Evolutionary conservation across 148 eudicot genomes (phyloP), one percentile per base, ranked within the genome.

Genomic region (Camellia lanceoleosa): DNA sequence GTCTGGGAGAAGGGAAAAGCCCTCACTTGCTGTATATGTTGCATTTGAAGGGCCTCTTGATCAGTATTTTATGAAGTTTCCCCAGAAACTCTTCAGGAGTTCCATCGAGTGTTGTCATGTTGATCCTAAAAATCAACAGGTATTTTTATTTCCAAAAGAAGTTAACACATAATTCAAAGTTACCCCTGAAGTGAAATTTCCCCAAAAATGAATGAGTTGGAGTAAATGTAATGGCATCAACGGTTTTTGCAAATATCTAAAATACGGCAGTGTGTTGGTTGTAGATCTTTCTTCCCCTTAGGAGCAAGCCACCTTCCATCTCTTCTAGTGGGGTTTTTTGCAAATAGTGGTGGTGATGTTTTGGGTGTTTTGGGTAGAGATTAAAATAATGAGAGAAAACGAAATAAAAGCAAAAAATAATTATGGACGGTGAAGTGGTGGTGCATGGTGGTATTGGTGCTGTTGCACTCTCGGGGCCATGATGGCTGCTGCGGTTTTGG

Each of bases 31-130:
- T 63, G 84, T 96, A 78, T 93, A 93, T 86, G 90, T 96, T 84
- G 99, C 99, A 72, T 93, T 96, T 90, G 99, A 92, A 79, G 97
- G 98, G 68, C 99, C 99, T 84, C 86, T 96, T 76, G 99, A 96
- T 84, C 99, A 96, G 83, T 90, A 96, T 77, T 93, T 96, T 81
- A 96, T 93, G 97, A 93, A 93, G 73, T 89, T 84, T 84, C 98
- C 99, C 56, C 82, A 88, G 54, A 96, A 96, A 85, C 90, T 96
- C 80, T 96, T 96, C 82, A 80, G 84, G 82, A 86, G 93, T 79
- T 88, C 97, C 60, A 88, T 93, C 68, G 99, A 96, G 82, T 93
- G 99, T 71, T 96, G 99, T 82, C 99, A 93, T 84, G 84, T 93
- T 60, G 98, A 93, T 90, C 84, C 98, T 77, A 93, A 88, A 74